A percentile compares a stretch with the other conserved stretches of the same genome.
Evolutionary conservation across 495 filamentous ascomycete species (phyloP).

Genomic region (Cudoniella acicularis): DNA sequence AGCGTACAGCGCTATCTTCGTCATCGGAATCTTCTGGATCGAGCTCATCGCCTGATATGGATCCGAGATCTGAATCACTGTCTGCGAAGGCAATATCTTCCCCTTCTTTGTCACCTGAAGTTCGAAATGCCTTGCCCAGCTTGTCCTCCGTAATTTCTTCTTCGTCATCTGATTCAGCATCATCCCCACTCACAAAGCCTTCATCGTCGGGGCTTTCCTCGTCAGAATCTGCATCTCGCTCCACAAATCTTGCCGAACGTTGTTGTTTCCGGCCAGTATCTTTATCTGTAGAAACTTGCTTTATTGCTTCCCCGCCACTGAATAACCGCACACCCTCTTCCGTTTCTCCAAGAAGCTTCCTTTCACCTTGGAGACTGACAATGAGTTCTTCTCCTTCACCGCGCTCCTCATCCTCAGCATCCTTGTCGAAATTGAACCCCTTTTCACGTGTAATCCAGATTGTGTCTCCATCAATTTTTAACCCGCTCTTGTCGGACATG

Average conservation of each 20-base stretch:
- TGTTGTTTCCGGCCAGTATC: slow-evolving; percentile 67
- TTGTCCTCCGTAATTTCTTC: slow-evolving; percentile 51
- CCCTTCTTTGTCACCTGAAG: slow-evolving; percentile 35
- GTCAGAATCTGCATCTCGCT: slow-evolving; percentile 51
- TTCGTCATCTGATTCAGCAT: slow-evolving; percentile 50
- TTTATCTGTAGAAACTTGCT: slow-evolving; percentile 54
- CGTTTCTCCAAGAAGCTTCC: slow-evolving; percentile 75
- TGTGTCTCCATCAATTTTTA: slow-evolving; percentile 59
- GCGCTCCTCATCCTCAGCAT: slow-evolving; percentile 62
- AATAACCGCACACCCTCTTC: slow-evolving; percentile 82
- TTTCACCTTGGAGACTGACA: slow-evolving; percentile 79
- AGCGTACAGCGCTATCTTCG: slow-evolving; percentile 66
- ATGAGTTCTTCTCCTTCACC: slow-evolving; percentile 93
- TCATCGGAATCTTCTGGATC: slow-evolving; percentile 53
- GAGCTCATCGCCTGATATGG: slow-evolving; percentile 53
- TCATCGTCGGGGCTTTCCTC: slow-evolving; percentile 51
- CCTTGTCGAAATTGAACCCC: slow-evolving; percentile 72
- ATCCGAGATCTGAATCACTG: slow-evolving; percentile 92
- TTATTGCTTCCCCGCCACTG: slow-evolving; percentile 66
- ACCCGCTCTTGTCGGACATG: slow-evolving; percentile 95
- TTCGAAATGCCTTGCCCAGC: slow-evolving; percentile 52
- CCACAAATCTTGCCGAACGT: slow-evolving; percentile 64
- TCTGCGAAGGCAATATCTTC: slow-evolving; percentile 85
- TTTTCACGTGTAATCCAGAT: slow-evolving; percentile 57
- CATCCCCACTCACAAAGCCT: slow-evolving; percentile 60